Conservation (phyloP, 2,329 filamentous ascomycete species). For the Bimuria novae-zelandiae region DNA sequence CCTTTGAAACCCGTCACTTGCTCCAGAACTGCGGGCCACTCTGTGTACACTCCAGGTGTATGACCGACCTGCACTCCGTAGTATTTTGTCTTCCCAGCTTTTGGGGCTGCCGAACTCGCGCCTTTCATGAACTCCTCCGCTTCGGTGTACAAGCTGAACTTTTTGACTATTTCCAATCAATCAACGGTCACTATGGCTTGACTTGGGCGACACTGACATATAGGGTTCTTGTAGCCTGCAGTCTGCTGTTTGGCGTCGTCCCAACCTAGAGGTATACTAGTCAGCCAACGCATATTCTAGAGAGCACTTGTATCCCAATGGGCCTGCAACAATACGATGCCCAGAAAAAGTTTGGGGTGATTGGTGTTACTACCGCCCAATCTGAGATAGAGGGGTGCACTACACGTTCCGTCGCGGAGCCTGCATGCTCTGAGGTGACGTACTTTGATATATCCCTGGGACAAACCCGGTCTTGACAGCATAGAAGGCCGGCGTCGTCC, state of each 20-base stretch:
- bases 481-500: conserved; percentile 62
- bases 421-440: neutral
- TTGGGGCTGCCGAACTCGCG: conserved; percentile 48
- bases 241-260: conserved; percentile 65
- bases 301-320: neutral
- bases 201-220: conserved; percentile 33
- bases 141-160: conserved; percentile 72
- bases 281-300: neutral
- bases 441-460: conserved; percentile 65
- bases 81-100: conserved; percentile 55
- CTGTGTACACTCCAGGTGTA: conserved; percentile 65
- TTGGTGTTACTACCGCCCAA: no score
- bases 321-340: no score
- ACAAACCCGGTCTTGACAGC: conserved; percentile 64
- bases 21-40: conserved; percentile 71
- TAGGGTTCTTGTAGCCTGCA: conserved; percentile 59
- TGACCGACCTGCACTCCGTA: conserved; percentile 65
- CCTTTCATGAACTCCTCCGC: conserved; percentile 78
- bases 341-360: no score
- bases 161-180: conserved; percentile 67
- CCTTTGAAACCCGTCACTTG: conserved; percentile 76
- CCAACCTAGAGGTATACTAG: conserved; percentile 48
- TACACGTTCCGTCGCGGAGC: no score
- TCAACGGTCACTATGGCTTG: conserved; percentile 5
- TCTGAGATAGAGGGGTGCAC: no score